Base-by-base conservation (phyloP, 1,139 yeast genomes). In the Lodderomyces elongisporus region DNA sequence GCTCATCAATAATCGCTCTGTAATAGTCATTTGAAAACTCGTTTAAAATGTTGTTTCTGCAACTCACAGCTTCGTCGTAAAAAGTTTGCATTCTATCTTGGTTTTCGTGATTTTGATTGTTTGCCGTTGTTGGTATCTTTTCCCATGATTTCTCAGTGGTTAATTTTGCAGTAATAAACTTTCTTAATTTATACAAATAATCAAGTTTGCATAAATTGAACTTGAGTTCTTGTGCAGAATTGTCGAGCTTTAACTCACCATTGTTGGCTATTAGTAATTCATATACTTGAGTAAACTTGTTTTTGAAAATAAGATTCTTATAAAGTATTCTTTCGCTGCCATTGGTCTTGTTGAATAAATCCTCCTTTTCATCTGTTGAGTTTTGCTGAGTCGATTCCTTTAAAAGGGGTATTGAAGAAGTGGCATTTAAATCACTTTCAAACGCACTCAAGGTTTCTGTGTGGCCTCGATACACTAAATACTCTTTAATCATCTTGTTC, bases 401-500 rank as follows among this genome's bases (percentile, higher is more conserved):
- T n/a, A n/a, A n/a, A n/a, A n/a, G n/a, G n/a, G n/a, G n/a, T n/a
- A n/a, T n/a, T 12, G 48, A 39, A 5, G 50, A 45, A 27, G 77
- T 53, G 41, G 74, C 85, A 17, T 58, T 54, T 17, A 56, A 42
- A 40, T 59, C 64, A 3, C 42, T 30, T 17, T 71, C 58, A 46
- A 87, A 79, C 0, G 85, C 78, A 36, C 70, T 70, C 7, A 81
- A 77, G 0, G 88, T 77, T 30, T 80, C 80, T 35, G 74, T 64
- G 48, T 75, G 79, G 0, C 96, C 96, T 45, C 79, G 77, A 46
- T 84, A 83, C 24, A 76, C 69, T 36, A 88, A 71, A 53, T 85
- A 87, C 4, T 80, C 79, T 37, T 75, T 66, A 3, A 88, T 78
- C 42, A 85, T 61, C 15, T 68, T 58, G 47, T 80, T 77, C 32